These are phyloP conservation scores for Tricholoma matsutake DNA, from an alignment of 768 basidiomycete species.

Conservation along the genomic window DNA sequence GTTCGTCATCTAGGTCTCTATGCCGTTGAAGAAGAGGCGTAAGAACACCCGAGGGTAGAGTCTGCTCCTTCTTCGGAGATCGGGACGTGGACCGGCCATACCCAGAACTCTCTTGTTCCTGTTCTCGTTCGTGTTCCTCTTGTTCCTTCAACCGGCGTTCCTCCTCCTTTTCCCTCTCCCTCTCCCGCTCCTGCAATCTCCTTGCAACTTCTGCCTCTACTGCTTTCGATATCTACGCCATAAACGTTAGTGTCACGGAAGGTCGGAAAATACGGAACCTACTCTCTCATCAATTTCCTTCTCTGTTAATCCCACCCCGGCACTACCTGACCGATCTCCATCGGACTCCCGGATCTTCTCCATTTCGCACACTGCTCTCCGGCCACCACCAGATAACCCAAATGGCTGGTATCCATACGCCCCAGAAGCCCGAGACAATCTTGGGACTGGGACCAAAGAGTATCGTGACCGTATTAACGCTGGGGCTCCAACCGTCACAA, in stretches of 20 bases:
- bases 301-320: slow-evolving; percentile 50
- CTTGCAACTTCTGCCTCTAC: slow-evolving; percentile 74
- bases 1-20: slow-evolving; percentile 66
- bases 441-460: slow-evolving; percentile 37
- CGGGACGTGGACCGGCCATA: slow-evolving; percentile 26
- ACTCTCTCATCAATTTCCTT: slow-evolving; percentile 76
- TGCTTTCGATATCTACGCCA: slow-evolving; percentile 59
- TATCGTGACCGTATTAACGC: slow-evolving; percentile 26
- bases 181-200: slow-evolving; percentile 53
- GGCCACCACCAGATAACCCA: slow-evolving; percentile 25
- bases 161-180: slow-evolving; percentile 36
- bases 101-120: slow-evolving; percentile 18
- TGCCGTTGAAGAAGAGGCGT: slow-evolving; percentile 63
- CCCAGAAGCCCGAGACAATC: slow-evolving; percentile 33
- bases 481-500: background rate
- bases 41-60: slow-evolving; percentile 48
- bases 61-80: slow-evolving; percentile 36
- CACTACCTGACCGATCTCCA: slow-evolving; percentile 30
- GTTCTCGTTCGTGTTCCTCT: slow-evolving; percentile 7
- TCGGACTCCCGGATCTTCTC: slow-evolving; percentile 26
- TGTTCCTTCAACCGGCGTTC: slow-evolving; percentile 33
- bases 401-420: slow-evolving; percentile 37
- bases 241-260: background rate
- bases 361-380: slow-evolving; percentile 9
- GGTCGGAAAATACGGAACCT: slow-evolving; percentile 15